Evolutionary conservation across 1,139 yeast genomes (phyloP).

Genomic region (Candida freyschussii): DNA sequence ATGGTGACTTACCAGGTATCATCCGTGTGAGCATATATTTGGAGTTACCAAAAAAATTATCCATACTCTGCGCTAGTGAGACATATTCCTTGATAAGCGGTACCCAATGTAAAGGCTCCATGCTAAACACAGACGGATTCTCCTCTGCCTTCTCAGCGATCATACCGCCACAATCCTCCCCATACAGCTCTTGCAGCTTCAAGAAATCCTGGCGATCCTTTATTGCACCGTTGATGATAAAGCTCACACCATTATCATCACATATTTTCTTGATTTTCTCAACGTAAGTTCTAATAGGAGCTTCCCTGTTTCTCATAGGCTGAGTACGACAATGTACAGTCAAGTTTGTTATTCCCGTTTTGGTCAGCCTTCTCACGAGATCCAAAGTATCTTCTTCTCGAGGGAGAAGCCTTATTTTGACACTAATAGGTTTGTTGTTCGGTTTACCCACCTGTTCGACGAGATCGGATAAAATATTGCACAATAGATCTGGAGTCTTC

Average conservation of each 20-base stretch:
- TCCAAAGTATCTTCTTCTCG: conserved; percentile 53
- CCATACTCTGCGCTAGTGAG: conserved; percentile 47
- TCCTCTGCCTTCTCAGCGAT: conserved; percentile 87
- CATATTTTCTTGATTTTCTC: conserved; percentile 60
- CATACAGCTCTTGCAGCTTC: conserved; percentile 48
- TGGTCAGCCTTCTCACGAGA: conserved; percentile 58
- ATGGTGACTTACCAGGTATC: conserved; percentile 70
- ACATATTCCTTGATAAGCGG: conserved; percentile 52
- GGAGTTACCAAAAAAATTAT: conserved; percentile 64
- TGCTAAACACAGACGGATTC: conserved; percentile 72
- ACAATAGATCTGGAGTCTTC: conserved; percentile 72
- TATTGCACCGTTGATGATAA: conserved; percentile 80
- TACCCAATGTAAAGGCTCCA: conserved; percentile 50
- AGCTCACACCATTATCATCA: conserved; percentile 56
- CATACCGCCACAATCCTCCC: conserved; percentile 76
- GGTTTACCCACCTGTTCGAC: conserved; percentile 82
- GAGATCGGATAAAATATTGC: conserved; percentile 57
- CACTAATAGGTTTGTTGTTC: conserved; percentile 73
- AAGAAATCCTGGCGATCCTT: conserved; percentile 49
- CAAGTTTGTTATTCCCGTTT: conserved; percentile 78
- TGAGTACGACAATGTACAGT: conserved; percentile 91
- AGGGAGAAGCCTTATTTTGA: conserved; percentile 77
- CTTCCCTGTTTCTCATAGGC: conserved; percentile 83
- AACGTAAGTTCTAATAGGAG: conserved; percentile 64
- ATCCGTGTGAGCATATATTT: conserved; percentile 76